Evolutionary conservation across 345 rosid species (phyloP).

Genomic region (Eutrema heterophyllum): DNA sequence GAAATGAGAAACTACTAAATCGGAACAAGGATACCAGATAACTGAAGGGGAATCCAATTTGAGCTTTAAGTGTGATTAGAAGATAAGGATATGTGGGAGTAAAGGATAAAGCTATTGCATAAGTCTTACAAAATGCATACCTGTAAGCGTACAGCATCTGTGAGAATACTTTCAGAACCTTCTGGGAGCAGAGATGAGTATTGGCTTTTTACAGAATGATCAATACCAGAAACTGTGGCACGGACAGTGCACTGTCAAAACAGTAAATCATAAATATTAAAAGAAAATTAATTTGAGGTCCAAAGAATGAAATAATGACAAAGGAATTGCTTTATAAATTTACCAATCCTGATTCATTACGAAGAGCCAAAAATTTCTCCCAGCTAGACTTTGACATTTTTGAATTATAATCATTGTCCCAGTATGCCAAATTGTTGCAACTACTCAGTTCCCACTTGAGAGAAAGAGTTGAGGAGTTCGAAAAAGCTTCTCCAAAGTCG

Average conservation of each 20-base stretch:
- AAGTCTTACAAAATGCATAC: slow-evolving; percentile 36
- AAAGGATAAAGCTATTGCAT: background rate
- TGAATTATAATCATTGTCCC: slow-evolving; percentile 55
- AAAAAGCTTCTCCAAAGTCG: slow-evolving; percentile 66
- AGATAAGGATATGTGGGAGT: background rate
- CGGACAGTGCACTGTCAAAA: slow-evolving; percentile 71
- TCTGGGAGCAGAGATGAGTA: slow-evolving; percentile 39
- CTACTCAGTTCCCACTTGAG: slow-evolving; percentile 74
- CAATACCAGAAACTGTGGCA: slow-evolving; percentile 59
- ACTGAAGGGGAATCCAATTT: background rate
- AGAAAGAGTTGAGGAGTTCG: slow-evolving; percentile 83
- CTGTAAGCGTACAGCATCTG: slow-evolving; percentile 77
- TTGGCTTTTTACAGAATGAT: slow-evolving; percentile 34
- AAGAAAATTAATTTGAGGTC: background rate
- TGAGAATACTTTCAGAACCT: slow-evolving; percentile 43
- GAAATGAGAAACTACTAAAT: slow-evolving; percentile 15
- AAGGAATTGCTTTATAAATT: background rate
- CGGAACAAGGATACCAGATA: background rate
- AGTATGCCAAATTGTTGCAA: slow-evolving; percentile 68
- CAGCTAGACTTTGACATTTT: slow-evolving; percentile 53
- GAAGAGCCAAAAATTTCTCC: slow-evolving; percentile 81
- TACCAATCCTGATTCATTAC: slow-evolving; percentile 83
- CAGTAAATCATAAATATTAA: slow-evolving; percentile 12
- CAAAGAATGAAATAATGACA: background rate
- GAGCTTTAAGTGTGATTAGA: background rate